These are phyloP conservation scores for Debaryomyces maramus DNA, from an alignment of 805 yeast genomes.

Conservation along the genomic window DNA sequence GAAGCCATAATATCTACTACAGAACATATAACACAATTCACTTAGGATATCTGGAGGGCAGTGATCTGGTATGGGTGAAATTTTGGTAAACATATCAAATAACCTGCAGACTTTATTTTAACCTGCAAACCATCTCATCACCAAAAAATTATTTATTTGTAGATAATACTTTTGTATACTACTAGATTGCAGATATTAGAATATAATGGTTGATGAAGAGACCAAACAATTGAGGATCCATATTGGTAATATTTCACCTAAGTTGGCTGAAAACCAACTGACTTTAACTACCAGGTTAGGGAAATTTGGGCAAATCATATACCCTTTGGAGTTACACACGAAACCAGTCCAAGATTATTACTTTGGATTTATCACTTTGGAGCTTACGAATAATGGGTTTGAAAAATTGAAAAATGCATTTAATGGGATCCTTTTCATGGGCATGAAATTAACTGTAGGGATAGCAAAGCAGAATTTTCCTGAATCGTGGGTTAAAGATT, in stretches of 20 bases:
- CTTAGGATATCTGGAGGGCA: too few species aligned
- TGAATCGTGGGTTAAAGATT: constrained; percentile 45
- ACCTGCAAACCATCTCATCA: constrained; percentile 3
- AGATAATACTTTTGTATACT: not conserved
- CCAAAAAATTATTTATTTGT: constrained; percentile 1
- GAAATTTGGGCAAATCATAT: constrained; percentile 58
- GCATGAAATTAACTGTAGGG: constrained; percentile 60
- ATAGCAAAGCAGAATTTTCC: constrained; percentile 58
- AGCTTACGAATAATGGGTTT: constrained; percentile 46
- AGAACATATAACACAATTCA: too few species aligned
- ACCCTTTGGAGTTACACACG: constrained; percentile 50
- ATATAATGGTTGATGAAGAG: constrained; percentile 5
- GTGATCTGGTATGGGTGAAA: too few species aligned
- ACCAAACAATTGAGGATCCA: constrained; percentile 42
- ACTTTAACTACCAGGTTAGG: constrained; percentile 57
- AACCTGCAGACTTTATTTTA: not conserved
- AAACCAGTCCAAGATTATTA: constrained; percentile 54
- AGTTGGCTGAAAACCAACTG: constrained; percentile 43
- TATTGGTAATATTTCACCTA: constrained; percentile 65
- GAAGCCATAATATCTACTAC: not conserved
- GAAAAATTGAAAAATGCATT: constrained; percentile 54
- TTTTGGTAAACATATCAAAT: too few species aligned
- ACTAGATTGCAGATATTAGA: too few species aligned
- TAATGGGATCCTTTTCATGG: constrained; percentile 76
- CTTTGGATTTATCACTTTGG: constrained; percentile 70